Percentiles rank a stretch among this genome's conserved stretches.
Conservation (phyloP, 2,329 filamentous ascomycete species). For the Talaromyces sp. region DNA sequence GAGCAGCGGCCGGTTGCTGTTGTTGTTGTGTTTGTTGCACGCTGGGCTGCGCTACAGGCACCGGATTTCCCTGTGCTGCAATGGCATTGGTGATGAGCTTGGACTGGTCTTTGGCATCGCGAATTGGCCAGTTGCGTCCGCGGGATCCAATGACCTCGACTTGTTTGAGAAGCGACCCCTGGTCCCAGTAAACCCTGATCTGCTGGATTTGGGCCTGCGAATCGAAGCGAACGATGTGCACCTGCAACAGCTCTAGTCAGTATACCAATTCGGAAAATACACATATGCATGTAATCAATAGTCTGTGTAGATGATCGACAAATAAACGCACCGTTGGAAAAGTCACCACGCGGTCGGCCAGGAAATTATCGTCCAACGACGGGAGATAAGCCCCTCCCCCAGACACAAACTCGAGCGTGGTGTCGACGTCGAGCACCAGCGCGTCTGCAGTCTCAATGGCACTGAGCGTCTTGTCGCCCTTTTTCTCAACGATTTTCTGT, state of each 20-base stretch:
- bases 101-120: constrained; percentile 77
- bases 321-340: constrained; percentile 70
- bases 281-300: neutral
- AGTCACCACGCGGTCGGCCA: constrained; percentile 72
- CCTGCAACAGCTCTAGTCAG: constrained; percentile 41
- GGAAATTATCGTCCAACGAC: constrained; percentile 86
- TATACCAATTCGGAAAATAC: neutral
- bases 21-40: constrained; percentile 12
- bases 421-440: constrained; percentile 73
- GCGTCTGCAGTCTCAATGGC: constrained; percentile 65
- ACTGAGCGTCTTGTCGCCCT: constrained; percentile 69
- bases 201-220: constrained; percentile 70
- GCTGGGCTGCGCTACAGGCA: constrained; percentile 1
- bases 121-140: constrained; percentile 91
- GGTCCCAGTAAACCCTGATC: constrained; percentile 91
- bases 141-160: constrained; percentile 87
- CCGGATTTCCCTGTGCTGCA: constrained; percentile 20
- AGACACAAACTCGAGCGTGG: constrained; percentile 71
- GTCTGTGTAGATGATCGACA: constrained; percentile 1
- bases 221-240: constrained; percentile 85
- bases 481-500: constrained; percentile 72
- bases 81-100: constrained; percentile 59
- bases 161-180: constrained; percentile 85
- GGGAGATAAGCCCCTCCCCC: constrained; percentile 84
- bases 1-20: neutral